Evolutionary conservation across 441 rosid species (phyloP).

Genomic region (Aleurites moluccanus): DNA sequence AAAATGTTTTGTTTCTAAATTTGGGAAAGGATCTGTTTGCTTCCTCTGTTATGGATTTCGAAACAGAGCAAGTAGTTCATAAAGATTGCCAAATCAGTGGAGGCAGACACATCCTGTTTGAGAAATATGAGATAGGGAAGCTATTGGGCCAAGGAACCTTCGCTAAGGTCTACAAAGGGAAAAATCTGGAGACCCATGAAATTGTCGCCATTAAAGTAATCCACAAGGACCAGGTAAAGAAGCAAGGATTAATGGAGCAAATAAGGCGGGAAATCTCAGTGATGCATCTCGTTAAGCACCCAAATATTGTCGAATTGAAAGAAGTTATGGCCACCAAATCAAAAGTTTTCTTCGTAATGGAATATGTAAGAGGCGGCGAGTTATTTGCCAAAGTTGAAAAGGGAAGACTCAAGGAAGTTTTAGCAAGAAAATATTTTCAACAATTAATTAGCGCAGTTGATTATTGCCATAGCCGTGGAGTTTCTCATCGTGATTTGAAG

Average conservation of each 20-base stretch:
- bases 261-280: slow-evolving; percentile 51
- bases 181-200: slow-evolving; percentile 38
- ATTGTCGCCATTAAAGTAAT: slow-evolving; percentile 50
- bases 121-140: slow-evolving; percentile 48
- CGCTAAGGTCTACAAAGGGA: slow-evolving; percentile 49
- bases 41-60: slow-evolving; percentile 10
- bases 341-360: slow-evolving; percentile 48
- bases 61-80: not conserved
- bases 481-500: slow-evolving; percentile 55
- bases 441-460: slow-evolving; percentile 51
- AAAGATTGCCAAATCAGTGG: slow-evolving; percentile 1
- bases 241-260: slow-evolving; percentile 44
- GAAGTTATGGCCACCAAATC: slow-evolving; percentile 58
- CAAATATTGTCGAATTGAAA: slow-evolving; percentile 48
- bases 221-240: slow-evolving; percentile 44
- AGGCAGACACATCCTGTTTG: slow-evolving; percentile 25
- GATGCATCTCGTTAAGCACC: slow-evolving; percentile 48
- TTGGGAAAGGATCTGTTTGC: not conserved
- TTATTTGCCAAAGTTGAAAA: slow-evolving; percentile 44
- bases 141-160: slow-evolving; percentile 50
- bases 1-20: too few relatives aligned
- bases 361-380: slow-evolving; percentile 53
- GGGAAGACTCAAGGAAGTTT: slow-evolving; percentile 48
- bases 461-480: slow-evolving; percentile 57
- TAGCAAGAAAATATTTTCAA: slow-evolving; percentile 47